phyloP scores from a whole-genome alignment of 2,329 filamentous ascomycete species.

The Aspergillus sp. region DNA sequence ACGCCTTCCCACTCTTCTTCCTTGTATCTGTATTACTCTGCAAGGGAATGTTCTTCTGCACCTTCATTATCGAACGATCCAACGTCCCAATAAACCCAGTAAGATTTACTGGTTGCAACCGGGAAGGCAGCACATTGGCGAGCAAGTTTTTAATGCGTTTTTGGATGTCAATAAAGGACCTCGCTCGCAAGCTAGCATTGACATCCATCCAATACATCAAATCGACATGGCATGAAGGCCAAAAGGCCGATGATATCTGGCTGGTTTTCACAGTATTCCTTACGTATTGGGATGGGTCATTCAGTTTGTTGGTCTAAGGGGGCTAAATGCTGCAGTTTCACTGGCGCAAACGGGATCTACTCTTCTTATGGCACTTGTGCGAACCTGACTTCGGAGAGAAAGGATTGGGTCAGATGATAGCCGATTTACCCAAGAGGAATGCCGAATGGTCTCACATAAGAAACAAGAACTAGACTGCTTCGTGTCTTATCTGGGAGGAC shows the following conservation, averaged over 20 bases:
- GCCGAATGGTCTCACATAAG: conserved; percentile 15
- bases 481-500: conserved; percentile 20
- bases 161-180: conserved; percentile 21
- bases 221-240: conserved; percentile 15
- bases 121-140: conserved; percentile 30
- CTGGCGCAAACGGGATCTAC: conserved; percentile 30
- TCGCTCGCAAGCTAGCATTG: conserved; percentile 6
- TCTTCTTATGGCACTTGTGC: conserved; percentile 31
- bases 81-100: conserved; percentile 16
- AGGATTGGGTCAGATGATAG: conserved; percentile 25
- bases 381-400: conserved; percentile 28
- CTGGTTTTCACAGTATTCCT: conserved; percentile 18
- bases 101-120: conserved; percentile 36
- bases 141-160: conserved; percentile 34
- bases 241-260: conserved; percentile 8
- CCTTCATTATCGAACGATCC: conserved; percentile 29
- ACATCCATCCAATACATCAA: conserved; percentile 21
- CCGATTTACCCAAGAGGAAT: conserved; percentile 12
- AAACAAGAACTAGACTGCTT: conserved; percentile 30
- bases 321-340: conserved; percentile 31
- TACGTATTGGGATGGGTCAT: conserved; percentile 30
- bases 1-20: conserved; percentile 30
- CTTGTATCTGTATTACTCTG: conserved; percentile 27
- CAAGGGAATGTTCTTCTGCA: conserved; percentile 29
- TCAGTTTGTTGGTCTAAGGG: conserved; percentile 35